These are phyloP conservation scores for Sporothrix sp. DNA, from an alignment of 2,329 filamentous ascomycete species.

Conservation along the genomic window DNA sequence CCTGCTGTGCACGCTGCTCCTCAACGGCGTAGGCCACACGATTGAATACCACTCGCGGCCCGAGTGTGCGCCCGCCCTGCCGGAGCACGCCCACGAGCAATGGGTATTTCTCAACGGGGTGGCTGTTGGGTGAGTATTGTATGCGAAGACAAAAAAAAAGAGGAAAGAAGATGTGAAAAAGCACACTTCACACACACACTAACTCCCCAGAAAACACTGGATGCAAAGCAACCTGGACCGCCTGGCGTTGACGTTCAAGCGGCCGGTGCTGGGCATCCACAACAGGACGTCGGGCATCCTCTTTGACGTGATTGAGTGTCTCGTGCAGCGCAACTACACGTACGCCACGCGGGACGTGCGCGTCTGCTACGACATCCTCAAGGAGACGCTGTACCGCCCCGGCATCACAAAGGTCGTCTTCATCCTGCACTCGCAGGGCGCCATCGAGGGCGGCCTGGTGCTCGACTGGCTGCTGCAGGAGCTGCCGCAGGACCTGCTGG, in stretches of 20 bases:
- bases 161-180: no score
- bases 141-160: no score
- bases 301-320: conserved; percentile 67
- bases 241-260: conserved; percentile 60
- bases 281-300: conserved; percentile 63
- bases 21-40: conserved; percentile 43
- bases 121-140: conserved; percentile 50
- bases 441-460: conserved; percentile 61
- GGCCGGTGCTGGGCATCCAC: conserved; percentile 63
- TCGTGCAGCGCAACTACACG: conserved; percentile 64
- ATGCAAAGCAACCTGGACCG: conserved; percentile 61
- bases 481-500: conserved; percentile 52
- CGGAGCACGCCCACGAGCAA: conserved; percentile 51
- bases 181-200: conserved; percentile 33
- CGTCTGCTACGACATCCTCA: conserved; percentile 51
- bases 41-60: conserved; percentile 43
- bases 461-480: conserved; percentile 70
- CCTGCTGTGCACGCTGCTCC: conserved; percentile 36
- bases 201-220: no score
- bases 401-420: conserved; percentile 60
- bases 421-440: conserved; percentile 69
- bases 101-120: conserved; percentile 80
- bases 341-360: conserved; percentile 62
- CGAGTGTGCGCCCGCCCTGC: conserved; percentile 38
- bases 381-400: conserved; percentile 52